phyloP scores from a whole-genome alignment of 805 yeast genomes.

The Metschnikowia drakensbergensis region DNA sequence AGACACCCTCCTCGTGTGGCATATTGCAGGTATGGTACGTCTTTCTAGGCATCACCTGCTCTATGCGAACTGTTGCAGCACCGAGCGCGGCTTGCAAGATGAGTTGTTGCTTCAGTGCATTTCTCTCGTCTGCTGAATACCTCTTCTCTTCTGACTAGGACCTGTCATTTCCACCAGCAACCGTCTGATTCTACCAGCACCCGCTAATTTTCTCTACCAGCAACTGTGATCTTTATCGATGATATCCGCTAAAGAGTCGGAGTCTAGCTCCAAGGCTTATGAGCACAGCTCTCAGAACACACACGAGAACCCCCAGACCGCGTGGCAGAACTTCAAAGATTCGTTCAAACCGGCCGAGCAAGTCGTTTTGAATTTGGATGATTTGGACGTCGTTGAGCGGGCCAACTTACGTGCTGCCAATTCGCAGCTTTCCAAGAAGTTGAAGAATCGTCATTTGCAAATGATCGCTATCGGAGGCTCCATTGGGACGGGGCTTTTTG shows the following conservation, averaged over 20 bases:
- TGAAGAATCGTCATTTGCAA: constrained; percentile 61
- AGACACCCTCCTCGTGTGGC: neutral
- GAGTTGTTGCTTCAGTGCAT: too few relatives aligned
- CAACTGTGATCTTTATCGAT: neutral
- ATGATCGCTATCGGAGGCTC: constrained; percentile 69
- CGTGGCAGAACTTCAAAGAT: constrained; percentile 24
- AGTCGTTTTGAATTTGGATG: constrained; percentile 17
- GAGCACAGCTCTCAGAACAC: constrained; percentile 6
- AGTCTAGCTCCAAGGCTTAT: constrained; percentile 4
- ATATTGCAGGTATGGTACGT: neutral
- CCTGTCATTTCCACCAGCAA: too few relatives aligned
- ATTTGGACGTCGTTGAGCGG: constrained; percentile 26
- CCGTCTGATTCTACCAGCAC: too few relatives aligned
- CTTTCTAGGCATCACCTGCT: constrained; percentile 3
- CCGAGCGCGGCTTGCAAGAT: constrained; percentile 1
- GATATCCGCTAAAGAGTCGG: constrained; percentile 8
- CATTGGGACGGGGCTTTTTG: constrained; percentile 66
- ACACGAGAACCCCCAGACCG: constrained; percentile 6
- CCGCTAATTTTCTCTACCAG: too few relatives aligned
- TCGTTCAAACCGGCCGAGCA: constrained; percentile 35
- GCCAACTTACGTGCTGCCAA: constrained; percentile 26
- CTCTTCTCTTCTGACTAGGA: too few relatives aligned
- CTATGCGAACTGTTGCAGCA: neutral
- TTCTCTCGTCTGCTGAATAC: neutral
- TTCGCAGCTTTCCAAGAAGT: constrained; percentile 16